Evolutionary conservation across 1,139 yeast genomes (phyloP), one percentile per base, ranked within the genome.

Genomic region (Hemisphaericaspora xylofermentans): DNA sequence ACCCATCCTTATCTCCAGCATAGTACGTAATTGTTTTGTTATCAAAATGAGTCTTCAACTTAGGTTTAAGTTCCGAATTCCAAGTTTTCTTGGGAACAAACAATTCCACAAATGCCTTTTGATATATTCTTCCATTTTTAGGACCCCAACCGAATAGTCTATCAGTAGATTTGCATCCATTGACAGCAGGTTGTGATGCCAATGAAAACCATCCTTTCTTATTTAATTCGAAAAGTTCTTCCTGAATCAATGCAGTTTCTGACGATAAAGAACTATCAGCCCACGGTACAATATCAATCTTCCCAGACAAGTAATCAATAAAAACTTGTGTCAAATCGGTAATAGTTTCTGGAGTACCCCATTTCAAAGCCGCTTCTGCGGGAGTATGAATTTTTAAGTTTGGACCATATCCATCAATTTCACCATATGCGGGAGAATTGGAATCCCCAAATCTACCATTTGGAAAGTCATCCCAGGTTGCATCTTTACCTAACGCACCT

Each of bases 131-230:
- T 9, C 98, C 98, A 58, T 86, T 80, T 38, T 73, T 64, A 32
- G 98, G 98, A 21, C 98, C 98, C 98, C 98, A 93, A 2, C 99
- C 99, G 61, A 91, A 85, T 36, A 91, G 85, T 49, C 82, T 83
- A 64, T 93, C 98, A 5, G 79, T 72, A 9, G 96, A 86, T 33
- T 74, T 74, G 35, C 84, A 75, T 27, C 88, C 86, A 54, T 88
- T 87, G 1, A 87, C 80, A 0, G 97, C 94, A 1, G 99, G 99
- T 63, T 93, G 99, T 0, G 98, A 91, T 0, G 98, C 91, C 43
- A 93, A 76, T 0, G 98, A 87, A 66, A 91, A 85, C 73, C 80
- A 80, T 3, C 91, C 91, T 45, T 75, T 71, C 49, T 79, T 74
- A 59, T 89, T 93, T 56, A 93, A 67, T 52, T 80, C 82, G 44